Percentiles rank a stretch among this genome's conserved stretches.
Conservation (phyloP, 352 stramenopile genomes). For the Pythium myriotylum region DNA sequence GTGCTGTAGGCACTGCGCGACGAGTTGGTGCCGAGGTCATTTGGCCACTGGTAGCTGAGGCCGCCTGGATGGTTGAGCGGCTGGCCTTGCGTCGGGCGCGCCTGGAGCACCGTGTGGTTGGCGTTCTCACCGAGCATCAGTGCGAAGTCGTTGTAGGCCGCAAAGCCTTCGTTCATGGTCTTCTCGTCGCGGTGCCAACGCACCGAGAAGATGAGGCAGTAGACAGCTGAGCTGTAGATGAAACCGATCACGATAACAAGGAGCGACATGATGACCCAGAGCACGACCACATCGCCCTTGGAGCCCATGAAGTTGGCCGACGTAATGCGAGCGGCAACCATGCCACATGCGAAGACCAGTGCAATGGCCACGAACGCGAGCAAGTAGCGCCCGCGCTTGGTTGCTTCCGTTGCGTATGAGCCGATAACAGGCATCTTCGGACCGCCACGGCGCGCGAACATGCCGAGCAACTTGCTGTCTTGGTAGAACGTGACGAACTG, state of each 20-base stretch:
- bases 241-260: conserved; percentile 48
- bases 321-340: conserved; percentile 40
- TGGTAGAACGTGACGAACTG: conserved; percentile 68
- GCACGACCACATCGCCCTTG: conserved; percentile 32
- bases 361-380: conserved; percentile 36
- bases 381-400: conserved; percentile 39
- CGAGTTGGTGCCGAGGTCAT: conserved; percentile 14
- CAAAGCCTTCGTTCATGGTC: conserved; percentile 13
- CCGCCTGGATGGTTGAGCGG: not conserved
- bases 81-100: not conserved
- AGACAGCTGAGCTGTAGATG: conserved; percentile 44
- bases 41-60: conserved; percentile 22
- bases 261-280: conserved; percentile 53
- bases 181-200: conserved; percentile 42
- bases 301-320: conserved; percentile 42
- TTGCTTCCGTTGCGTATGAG: conserved; percentile 37
- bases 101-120: conserved; percentile 12
- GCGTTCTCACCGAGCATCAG: conserved; percentile 20
- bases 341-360: conserved; percentile 38
- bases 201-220: conserved; percentile 43
- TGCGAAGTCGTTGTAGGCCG: conserved; percentile 14
- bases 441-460: conserved; percentile 42
- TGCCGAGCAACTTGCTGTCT: conserved; percentile 46
- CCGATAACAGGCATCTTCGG: conserved; percentile 35
- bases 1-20: conserved; percentile 13